A percentile compares a stretch with the other conserved stretches of the same genome.
These are phyloP conservation scores for Huntiella abstrusa DNA, from an alignment of 2,329 filamentous ascomycete genomes.

Conservation along the genomic window DNA sequence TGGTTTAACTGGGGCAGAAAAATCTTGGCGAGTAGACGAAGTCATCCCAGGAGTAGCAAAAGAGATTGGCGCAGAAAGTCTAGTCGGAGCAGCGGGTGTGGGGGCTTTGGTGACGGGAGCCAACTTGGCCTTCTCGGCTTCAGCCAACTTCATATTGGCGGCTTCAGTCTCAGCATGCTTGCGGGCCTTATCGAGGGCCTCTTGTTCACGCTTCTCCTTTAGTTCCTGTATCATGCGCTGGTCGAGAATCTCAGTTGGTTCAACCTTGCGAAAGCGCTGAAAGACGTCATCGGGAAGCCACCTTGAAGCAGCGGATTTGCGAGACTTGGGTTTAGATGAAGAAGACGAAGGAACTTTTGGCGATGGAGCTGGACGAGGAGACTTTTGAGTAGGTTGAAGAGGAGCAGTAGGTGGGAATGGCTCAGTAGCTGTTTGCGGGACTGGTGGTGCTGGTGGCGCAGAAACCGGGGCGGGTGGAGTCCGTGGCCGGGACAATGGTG, in stretches of 20 bases:
- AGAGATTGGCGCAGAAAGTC: background rate
- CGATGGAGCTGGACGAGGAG: background rate
- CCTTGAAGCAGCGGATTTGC: constrained; percentile 17
- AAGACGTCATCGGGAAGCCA: constrained; percentile 39
- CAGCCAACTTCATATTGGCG: constrained; percentile 17
- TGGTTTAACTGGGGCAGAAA: constrained; percentile 13
- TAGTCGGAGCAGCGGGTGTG: background rate
- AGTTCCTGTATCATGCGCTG: constrained; percentile 31
- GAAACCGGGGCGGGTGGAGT: background rate
- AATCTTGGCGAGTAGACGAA: constrained; percentile 15
- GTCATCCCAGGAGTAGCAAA: background rate
- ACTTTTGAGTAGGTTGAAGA: background rate
- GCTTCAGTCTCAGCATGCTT: background rate
- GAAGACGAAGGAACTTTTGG: background rate
- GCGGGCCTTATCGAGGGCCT: constrained; percentile 12
- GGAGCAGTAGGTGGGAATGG: background rate
- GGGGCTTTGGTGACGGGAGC: background rate
- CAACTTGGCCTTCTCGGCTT: background rate
- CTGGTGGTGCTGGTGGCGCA: background rate
- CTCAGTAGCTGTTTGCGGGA: background rate
- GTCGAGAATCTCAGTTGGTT: constrained; percentile 41
- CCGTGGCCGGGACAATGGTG: constrained; percentile 5
- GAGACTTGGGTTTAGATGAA: constrained; percentile 5
- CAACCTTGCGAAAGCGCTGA: constrained; percentile 33
- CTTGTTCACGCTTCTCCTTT: constrained; percentile 19